These are phyloP conservation scores for Plasmopara halstedii DNA, from an alignment of 352 stramenopile species.

Conservation along the genomic window DNA sequence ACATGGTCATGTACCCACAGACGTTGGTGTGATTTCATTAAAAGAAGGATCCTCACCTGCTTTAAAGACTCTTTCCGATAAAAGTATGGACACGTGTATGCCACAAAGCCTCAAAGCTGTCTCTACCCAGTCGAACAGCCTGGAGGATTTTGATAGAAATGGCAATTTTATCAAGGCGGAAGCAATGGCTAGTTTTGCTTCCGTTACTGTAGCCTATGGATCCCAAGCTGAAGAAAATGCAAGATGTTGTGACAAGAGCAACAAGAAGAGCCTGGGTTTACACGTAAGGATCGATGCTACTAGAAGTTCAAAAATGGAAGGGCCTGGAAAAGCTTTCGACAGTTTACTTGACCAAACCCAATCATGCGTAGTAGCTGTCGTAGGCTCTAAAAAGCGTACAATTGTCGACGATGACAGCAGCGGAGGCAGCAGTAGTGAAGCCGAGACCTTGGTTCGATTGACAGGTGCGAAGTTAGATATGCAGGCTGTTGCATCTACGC, in stretches of 20 bases:
- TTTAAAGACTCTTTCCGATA: background rate
- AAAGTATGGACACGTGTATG: constrained; percentile 48
- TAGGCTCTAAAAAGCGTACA: constrained; percentile 44
- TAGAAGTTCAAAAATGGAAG: constrained; percentile 4
- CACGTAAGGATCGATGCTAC: background rate
- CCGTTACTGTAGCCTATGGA: background rate
- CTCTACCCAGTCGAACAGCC: constrained; percentile 7
- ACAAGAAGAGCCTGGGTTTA: background rate
- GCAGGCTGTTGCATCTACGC: constrained; percentile 1
- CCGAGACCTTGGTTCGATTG: constrained; percentile 7
- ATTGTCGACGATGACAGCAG: constrained; percentile 60
- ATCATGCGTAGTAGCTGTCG: constrained; percentile 9
- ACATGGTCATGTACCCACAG: background rate
- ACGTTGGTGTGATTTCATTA: background rate
- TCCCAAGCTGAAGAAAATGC: background rate
- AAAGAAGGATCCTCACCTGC: constrained; percentile 8
- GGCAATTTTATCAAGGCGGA: background rate
- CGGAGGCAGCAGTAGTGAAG: constrained; percentile 36
- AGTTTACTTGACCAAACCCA: constrained; percentile 14
- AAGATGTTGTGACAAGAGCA: background rate
- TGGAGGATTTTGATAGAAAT: background rate
- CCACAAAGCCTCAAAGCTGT: constrained; percentile 17
- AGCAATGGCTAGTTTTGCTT: background rate
- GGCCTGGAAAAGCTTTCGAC: constrained; percentile 11
- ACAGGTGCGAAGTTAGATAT: constrained; percentile 1